These are phyloP conservation scores for Trichosporon inkin DNA, from an alignment of 1,284 basidiomycete species.

Conservation along the genomic window DNA sequence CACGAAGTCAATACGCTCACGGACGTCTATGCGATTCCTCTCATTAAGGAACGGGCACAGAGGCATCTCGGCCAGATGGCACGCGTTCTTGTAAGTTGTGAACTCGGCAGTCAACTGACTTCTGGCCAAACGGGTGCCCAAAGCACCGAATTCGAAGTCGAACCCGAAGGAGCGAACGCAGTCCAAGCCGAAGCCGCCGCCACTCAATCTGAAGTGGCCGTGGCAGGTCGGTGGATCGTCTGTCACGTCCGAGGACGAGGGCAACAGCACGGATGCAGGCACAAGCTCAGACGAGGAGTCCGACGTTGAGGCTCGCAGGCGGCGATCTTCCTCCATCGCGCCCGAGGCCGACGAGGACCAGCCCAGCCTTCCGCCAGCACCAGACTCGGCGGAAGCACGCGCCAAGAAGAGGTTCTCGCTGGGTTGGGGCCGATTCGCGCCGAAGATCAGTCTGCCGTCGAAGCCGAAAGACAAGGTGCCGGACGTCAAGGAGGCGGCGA, in stretches of 20 bases:
- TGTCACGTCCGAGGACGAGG: constrained; percentile 14
- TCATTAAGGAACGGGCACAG: constrained; percentile 28
- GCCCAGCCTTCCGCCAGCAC: constrained; percentile 12
- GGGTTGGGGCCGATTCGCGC: constrained; percentile 35
- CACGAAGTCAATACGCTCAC: constrained; percentile 37
- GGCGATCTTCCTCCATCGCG: constrained; percentile 18
- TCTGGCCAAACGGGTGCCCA: constrained; percentile 25
- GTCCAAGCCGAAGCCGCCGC: constrained; percentile 17
- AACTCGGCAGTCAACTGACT: not conserved
- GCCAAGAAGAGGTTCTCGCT: constrained; percentile 28
- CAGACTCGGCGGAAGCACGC: constrained; percentile 15
- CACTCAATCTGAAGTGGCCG: not conserved
- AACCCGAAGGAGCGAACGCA: constrained; percentile 4
- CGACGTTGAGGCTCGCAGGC: constrained; percentile 10
- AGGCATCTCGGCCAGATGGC: constrained; percentile 24
- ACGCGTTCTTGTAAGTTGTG: constrained; percentile 26
- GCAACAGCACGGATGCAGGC: constrained; percentile 8
- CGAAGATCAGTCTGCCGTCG: constrained; percentile 22
- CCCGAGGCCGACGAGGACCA: constrained; percentile 41
- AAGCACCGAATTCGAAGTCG: constrained; percentile 8
- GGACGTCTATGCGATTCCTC: constrained; percentile 42
- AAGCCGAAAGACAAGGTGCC: constrained; percentile 13
- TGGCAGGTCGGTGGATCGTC: not conserved
- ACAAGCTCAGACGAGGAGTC: constrained; percentile 13
- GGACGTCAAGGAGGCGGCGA: not conserved